A percentile compares a stretch with the other conserved stretches of the same genome.
Evolutionary conservation across 1,284 basidiomycete genomes (phyloP).

Genomic region (Erythrobasidium hasegawianum): DNA sequence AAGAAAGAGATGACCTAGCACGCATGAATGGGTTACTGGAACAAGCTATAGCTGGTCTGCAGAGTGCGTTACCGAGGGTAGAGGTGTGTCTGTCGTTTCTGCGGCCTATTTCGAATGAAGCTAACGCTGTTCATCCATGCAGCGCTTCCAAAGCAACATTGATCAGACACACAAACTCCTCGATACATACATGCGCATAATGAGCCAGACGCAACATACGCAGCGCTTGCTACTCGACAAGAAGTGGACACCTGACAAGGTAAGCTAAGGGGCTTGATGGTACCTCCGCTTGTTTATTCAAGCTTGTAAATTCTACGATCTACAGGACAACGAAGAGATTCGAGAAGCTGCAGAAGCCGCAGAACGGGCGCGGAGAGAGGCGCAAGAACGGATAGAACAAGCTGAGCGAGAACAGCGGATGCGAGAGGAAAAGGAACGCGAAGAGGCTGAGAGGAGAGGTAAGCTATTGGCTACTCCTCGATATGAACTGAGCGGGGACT

Average conservation of each 20-base stretch:
- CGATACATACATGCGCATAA: slow-evolving; percentile 44
- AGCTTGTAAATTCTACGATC: too few relatives aligned
- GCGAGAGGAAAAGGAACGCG: slow-evolving; percentile 1
- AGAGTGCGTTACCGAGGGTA: slow-evolving; percentile 17
- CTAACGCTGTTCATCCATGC: too few relatives aligned
- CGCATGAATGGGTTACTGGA: slow-evolving; percentile 33
- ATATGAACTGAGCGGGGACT: too few relatives aligned
- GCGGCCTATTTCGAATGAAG: too few relatives aligned
- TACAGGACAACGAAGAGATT: slow-evolving; percentile 29
- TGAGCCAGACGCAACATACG: slow-evolving; percentile 44
- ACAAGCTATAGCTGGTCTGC: slow-evolving; percentile 22
- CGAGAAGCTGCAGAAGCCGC: slow-evolving; percentile 27
- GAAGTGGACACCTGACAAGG: slow-evolving; percentile 36
- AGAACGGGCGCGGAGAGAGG: slow-evolving; percentile 5
- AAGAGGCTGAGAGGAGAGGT: slow-evolving; percentile 26
- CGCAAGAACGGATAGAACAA: slow-evolving; percentile 31
- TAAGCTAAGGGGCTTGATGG: too few relatives aligned
- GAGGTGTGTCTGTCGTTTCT: slow-evolving; percentile 25
- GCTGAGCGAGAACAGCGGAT: slow-evolving; percentile 15
- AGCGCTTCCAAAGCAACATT: slow-evolving; percentile 37
- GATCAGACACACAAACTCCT: slow-evolving; percentile 43
- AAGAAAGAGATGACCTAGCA: slow-evolving; percentile 31
- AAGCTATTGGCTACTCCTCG: background rate
- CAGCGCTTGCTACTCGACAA: slow-evolving; percentile 42
- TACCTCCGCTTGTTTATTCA: too few relatives aligned